Conservation (phyloP, 2,329 filamentous ascomycete genomes). For the Xylaria sp. region DNA sequence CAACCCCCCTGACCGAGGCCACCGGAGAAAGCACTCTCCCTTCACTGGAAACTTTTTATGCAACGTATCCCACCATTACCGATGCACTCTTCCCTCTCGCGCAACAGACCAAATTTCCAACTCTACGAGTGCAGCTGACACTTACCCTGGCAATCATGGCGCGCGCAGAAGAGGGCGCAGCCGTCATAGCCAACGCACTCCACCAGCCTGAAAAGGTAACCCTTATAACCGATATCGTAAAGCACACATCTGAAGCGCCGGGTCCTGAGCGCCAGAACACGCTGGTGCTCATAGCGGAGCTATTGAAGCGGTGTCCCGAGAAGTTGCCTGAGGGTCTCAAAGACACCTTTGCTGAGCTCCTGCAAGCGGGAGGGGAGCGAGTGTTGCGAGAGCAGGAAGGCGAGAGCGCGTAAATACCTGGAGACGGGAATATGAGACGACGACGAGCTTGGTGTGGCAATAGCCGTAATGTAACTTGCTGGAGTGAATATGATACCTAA, state of each 20-base stretch:
- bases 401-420: background rate
- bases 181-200: constrained; percentile 41
- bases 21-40: background rate
- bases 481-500: background rate
- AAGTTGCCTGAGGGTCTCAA: constrained; percentile 38
- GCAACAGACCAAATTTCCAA: constrained; percentile 53
- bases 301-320: constrained; percentile 42
- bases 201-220: constrained; percentile 39
- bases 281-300: constrained; percentile 52
- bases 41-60: constrained; percentile 38
- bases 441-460: too few species aligned
- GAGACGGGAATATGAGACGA: background rate
- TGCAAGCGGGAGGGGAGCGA: constrained; percentile 45
- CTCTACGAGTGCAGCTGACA: constrained; percentile 55
- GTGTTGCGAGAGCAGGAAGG: constrained; percentile 6
- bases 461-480: too few species aligned
- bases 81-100: constrained; percentile 47
- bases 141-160: constrained; percentile 59
- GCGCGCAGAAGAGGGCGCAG: constrained; percentile 45
- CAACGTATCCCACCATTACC: constrained; percentile 37
- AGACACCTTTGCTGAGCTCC: constrained; percentile 42
- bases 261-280: constrained; percentile 57
- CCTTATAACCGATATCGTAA: constrained; percentile 45
- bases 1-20: background rate
- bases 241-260: constrained; percentile 40